phyloP scores from a whole-genome alignment of 139 green algal genomes.

The Chlamydomonas sphaeroides region DNA sequence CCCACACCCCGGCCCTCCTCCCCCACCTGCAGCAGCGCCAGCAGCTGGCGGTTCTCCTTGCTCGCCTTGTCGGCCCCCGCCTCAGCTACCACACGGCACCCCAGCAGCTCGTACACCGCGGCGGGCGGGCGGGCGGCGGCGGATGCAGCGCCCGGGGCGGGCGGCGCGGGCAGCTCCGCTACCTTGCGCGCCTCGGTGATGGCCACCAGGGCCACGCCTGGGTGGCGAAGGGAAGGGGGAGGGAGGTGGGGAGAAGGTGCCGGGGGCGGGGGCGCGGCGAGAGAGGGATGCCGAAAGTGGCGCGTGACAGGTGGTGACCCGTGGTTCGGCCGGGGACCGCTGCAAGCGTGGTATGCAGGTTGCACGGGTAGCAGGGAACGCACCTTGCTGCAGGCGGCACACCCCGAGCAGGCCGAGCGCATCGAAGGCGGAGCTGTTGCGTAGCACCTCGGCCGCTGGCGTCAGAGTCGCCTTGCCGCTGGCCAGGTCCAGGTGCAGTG shows the following conservation, averaged over 20 bases:
- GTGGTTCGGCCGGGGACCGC: too few relatives aligned
- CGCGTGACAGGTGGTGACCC: not conserved
- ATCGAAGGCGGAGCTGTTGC: not conserved
- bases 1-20: not conserved
- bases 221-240: not conserved
- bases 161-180: constrained; percentile 9
- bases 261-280: not conserved
- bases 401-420: constrained; percentile 37
- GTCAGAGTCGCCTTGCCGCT: constrained; percentile 11
- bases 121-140: too few relatives aligned
- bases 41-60: constrained; percentile 43
- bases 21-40: constrained; percentile 42
- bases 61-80: not conserved
- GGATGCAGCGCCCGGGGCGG: too few relatives aligned
- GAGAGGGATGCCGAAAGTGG: not conserved
- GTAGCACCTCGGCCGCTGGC: not conserved
- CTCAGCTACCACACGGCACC: not conserved
- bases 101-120: constrained; percentile 25
- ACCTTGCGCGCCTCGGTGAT: constrained; percentile 29
- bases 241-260: not conserved
- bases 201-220: constrained; percentile 3
- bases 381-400: constrained; percentile 15
- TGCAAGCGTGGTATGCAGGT: too few relatives aligned
- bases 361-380: too few relatives aligned
- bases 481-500: constrained; percentile 31